Base-by-base conservation (phyloP, 305 asterid genomes). In the Fraxinus latifolia region DNA sequence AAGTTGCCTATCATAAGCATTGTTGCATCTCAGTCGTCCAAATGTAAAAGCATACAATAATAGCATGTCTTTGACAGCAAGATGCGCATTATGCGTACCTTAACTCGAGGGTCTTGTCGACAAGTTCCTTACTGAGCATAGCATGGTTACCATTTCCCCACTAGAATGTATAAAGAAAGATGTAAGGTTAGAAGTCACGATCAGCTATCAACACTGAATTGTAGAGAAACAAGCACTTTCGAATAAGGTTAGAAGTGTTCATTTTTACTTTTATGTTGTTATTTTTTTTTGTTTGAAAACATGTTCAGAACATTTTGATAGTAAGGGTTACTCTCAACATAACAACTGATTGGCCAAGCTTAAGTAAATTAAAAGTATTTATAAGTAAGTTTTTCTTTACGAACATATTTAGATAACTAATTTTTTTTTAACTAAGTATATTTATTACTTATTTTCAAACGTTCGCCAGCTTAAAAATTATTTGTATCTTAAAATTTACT, bases 51-150 rank as follows among this genome's bases (percentile, higher is more conserved):
- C 5, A 5, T 75, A 75, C 12, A 75, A 74, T 19, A 36, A 37
- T 12, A 50, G 27, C 15, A 37, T 0, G 4, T 74, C 17, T 19
- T 58, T n/a, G 29, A 58, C 68, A 25, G 25, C 34, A 17, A 76
- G 37, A 31, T 12, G 65, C 21, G 9, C 21, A 0, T 39, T 37
- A 27, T 21, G 42, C 50, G 9, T 84, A 89, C 92, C 88, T 87
- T 53, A 89, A 76, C 72, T 89, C 85, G 4, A 17, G 73, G 23
- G 86, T 83, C 85, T 78, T 87, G 74, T 86, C 87, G 4, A 3
- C 77, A 11, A 84, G 47, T 32, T 89, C 88, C 85, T 81, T 84
- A 36, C 62, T 71, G 19, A 87, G 89, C 81, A 60, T 83, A 55
- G 83, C 86, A 42, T 79, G 60, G 78, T 42, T 86, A 74, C 70